These are phyloP conservation scores for Xanthoconium separans DNA, from an alignment of 1,284 basidiomycete genomes.

Conservation along the genomic window DNA sequence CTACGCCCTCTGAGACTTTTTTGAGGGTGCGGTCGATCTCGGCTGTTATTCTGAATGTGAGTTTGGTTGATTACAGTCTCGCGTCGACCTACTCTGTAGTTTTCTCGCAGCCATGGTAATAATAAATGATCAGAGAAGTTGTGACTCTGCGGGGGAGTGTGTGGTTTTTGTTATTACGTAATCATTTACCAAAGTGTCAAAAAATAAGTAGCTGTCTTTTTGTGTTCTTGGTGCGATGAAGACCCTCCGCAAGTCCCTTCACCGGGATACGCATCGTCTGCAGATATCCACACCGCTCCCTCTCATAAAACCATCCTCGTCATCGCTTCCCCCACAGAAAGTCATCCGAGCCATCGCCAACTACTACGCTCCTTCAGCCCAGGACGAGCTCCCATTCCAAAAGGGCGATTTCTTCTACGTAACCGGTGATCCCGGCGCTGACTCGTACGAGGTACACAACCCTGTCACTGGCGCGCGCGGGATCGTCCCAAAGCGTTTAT, in stretches of 20 bases:
- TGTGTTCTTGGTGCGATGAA: conserved; percentile 69
- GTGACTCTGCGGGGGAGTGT: not conserved
- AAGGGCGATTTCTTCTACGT: conserved; percentile 99
- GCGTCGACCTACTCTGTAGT: conserved; percentile 62
- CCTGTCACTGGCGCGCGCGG: conserved; percentile 91
- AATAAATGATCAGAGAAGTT: conserved; percentile 22
- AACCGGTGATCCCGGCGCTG: conserved; percentile 64
- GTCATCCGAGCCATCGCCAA: conserved; percentile 86
- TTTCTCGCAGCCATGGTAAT: conserved; percentile 76
- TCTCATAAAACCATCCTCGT: conserved; percentile 63
- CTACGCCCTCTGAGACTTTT: conserved; percentile 91
- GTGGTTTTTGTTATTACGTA: conserved; percentile 21
- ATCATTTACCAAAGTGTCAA: conserved; percentile 1
- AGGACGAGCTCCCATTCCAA: conserved; percentile 88
- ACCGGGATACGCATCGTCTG: conserved; percentile 51
- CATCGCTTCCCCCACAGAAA: conserved; percentile 87
- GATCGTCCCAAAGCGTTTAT: conserved; percentile 81
- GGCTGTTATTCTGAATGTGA: conserved; percentile 45
- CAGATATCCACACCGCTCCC: conserved; percentile 70
- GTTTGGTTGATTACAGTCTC: too few species aligned
- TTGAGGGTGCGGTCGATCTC: conserved; percentile 97
- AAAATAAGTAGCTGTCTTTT: not conserved
- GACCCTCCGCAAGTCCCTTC: conserved; percentile 79
- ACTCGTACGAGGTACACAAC: conserved; percentile 88
- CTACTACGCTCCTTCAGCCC: conserved; percentile 72